These are phyloP conservation scores for Calonectria honghensis DNA, from an alignment of 2,329 filamentous ascomycete species.

Conservation along the genomic window DNA sequence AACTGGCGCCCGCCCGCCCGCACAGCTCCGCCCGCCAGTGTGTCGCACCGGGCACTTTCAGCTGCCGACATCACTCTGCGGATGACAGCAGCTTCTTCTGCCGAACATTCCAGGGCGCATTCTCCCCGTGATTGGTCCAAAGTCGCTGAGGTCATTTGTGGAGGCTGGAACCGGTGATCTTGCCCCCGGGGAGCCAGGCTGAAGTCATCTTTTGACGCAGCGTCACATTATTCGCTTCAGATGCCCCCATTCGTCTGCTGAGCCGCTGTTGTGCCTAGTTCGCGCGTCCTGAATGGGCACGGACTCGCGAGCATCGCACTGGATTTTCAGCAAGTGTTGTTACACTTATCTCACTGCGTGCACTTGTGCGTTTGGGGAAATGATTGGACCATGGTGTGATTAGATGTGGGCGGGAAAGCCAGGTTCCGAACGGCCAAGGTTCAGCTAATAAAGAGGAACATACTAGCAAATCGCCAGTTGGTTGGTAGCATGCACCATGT, in stretches of 20 bases:
- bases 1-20: background rate
- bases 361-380: background rate
- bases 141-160: constrained; percentile 4
- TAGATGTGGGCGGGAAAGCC: background rate
- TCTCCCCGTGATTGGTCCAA: background rate
- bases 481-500: background rate
- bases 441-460: background rate
- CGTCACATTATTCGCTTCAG: constrained; percentile 2
- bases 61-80: background rate
- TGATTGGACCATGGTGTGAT: background rate
- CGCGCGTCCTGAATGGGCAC: background rate
- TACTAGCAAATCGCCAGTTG: background rate
- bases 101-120: background rate
- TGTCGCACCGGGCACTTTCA: background rate
- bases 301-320: background rate
- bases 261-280: background rate
- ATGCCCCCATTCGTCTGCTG: background rate
- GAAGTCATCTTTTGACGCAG: background rate
- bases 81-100: background rate
- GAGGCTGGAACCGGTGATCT: background rate
- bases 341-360: background rate
- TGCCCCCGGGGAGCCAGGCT: background rate
- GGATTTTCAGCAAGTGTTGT: background rate
- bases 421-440: background rate
- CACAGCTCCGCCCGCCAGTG: background rate